Evolutionary conservation across 2,329 filamentous ascomycete genomes (phyloP).

Genomic region (Fusarium graminum): DNA sequence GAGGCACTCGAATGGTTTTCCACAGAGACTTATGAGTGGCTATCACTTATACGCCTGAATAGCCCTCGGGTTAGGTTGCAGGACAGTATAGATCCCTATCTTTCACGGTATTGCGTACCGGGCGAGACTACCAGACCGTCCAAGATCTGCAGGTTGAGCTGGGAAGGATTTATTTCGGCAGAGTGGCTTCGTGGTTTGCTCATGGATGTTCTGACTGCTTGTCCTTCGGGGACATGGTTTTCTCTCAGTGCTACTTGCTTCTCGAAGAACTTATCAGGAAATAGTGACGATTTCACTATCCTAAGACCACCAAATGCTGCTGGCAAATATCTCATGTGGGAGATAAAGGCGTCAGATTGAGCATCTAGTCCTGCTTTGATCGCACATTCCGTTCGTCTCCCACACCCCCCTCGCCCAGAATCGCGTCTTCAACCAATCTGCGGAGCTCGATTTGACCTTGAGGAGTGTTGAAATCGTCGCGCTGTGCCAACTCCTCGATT

Average conservation of each 20-base stretch:
- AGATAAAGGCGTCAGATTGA: conserved; percentile 63
- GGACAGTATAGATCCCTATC: conserved; percentile 75
- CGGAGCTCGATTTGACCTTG: conserved; percentile 84
- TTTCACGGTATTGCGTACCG: conserved; percentile 76
- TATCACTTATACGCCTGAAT: conserved; percentile 74
- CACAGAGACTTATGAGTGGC: conserved; percentile 78
- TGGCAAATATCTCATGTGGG: conserved; percentile 72
- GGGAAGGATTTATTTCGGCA: conserved; percentile 70
- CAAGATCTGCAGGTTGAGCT: conserved; percentile 65
- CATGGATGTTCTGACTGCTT: conserved; percentile 58
- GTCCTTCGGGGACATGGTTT: conserved; percentile 67
- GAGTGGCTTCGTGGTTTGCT: conserved; percentile 65
- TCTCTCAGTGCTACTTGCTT: conserved; percentile 67
- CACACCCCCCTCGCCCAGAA: conserved; percentile 74
- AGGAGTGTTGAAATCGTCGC: conserved; percentile 85
- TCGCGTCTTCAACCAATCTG: conserved; percentile 82
- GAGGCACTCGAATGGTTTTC: conserved; percentile 72
- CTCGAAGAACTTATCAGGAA: conserved; percentile 59
- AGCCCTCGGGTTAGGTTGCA: conserved; percentile 71
- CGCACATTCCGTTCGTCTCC: conserved; percentile 75
- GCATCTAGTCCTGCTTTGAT: conserved; percentile 65
- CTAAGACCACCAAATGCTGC: conserved; percentile 63
- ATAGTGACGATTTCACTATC: conserved; percentile 65
- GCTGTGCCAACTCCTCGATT: conserved; percentile 88
- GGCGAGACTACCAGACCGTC: conserved; percentile 50